Conservation (phyloP, 1,284 basidiomycete genomes). For the Boletus sp. region DNA sequence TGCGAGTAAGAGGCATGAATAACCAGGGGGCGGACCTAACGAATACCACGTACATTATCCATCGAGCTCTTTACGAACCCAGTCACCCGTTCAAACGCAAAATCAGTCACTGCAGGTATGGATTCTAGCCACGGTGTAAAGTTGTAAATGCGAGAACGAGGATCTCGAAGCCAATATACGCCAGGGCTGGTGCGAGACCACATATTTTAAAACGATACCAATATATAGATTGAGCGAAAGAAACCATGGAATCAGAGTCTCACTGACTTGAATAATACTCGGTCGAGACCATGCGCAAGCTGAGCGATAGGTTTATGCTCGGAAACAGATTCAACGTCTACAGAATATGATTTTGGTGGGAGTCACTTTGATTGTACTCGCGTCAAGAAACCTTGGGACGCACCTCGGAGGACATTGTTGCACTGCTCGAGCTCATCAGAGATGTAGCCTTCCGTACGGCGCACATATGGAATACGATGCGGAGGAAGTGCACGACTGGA, state of each 20-base stretch:
- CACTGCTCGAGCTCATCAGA: constrained; percentile 34
- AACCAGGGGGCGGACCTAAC: not conserved
- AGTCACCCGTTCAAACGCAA: constrained; percentile 82
- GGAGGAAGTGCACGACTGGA: constrained; percentile 19
- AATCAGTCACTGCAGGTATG: constrained; percentile 82
- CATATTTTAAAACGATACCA: not conserved
- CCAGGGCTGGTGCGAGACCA: constrained; percentile 60
- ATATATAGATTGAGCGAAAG: not conserved
- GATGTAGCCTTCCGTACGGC: constrained; percentile 46
- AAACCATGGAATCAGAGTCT: not conserved
- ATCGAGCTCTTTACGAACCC: constrained; percentile 80
- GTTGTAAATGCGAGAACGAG: constrained; percentile 85
- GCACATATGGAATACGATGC: constrained; percentile 27
- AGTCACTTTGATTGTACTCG: not conserved
- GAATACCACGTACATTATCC: constrained; percentile 56
- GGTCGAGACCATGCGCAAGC: constrained; percentile 76
- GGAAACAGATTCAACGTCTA: constrained; percentile 49
- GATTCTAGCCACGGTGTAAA: constrained; percentile 70
- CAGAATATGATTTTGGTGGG: not conserved
- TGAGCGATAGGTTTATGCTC: constrained; percentile 61
- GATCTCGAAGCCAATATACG: constrained; percentile 90
- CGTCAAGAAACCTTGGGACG: not conserved
- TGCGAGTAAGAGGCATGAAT: not conserved
- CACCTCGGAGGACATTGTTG: constrained; percentile 24
- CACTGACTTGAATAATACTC: constrained; percentile 82